Evolutionary conservation across 2,329 filamentous ascomycete species (phyloP), one percentile per base, ranked within the genome.

Genomic region (Diaporthe sp.): DNA sequence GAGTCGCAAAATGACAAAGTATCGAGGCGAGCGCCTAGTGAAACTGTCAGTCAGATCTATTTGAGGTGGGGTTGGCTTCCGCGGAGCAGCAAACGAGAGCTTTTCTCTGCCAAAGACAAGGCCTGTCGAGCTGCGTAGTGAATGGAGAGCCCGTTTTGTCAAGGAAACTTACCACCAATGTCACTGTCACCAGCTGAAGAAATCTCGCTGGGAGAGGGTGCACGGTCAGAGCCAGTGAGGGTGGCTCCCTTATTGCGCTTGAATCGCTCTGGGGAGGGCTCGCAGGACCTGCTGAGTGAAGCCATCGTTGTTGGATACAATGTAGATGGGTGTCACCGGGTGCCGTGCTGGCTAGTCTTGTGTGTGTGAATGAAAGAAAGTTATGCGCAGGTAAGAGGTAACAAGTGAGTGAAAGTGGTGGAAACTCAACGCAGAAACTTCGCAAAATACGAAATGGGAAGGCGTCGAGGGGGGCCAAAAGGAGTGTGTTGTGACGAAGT

Each of bases 11-110:
- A 28, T 4, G 74, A 71, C 42, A 47, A 34, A 44, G 39, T 25
- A 44, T 77, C 71, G 42, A 71, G 70, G 25, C 74, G 71, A 47
- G 51, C 76, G 39, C 76, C 75, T 76, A 63, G 10, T 20, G 31
- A 58, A 4, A n/a, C 7, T 42, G 51, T 68, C 28, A 72, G 65
- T 58, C 20, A 58, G 17, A 9, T 17, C 20, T 10, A 44, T 10
- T 61, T 20, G 12, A 7, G 37, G 13, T 12, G 3, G 17, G 2
- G 7, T n/a, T 25, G n/a, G 28, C n/a, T 22, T 44, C 31, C 25
- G 37, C 4, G 68, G 34, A 57, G 37, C 37, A 58, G 42, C 28
- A n/a, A 65, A 34, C 61, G 49, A 10, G 49, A n/a, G 57, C 15
- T 3, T 42, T 61, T 25, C 37, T 5, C 20, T 42, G 37, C 22